Evolutionary conservation across 2,329 filamentous ascomycete genomes (phyloP), one percentile per base, ranked within the genome.

Genomic region (Exutisphaerella laricina): DNA sequence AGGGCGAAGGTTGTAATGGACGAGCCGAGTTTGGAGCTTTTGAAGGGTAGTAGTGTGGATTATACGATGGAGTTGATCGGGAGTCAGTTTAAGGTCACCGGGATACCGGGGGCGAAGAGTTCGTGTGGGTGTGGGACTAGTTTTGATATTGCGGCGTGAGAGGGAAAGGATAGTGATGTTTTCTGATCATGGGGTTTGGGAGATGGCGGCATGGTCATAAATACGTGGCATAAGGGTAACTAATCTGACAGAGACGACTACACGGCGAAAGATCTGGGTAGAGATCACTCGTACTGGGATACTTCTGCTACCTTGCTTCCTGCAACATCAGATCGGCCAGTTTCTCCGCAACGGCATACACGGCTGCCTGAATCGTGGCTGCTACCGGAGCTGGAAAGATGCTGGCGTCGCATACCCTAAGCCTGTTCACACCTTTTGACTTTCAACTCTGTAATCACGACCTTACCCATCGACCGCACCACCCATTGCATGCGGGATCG

Each of bases 51-150:
- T 69, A 96, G 89, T 63, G 82, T 98, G 26, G 92, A 98, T 62
- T 98, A 89, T 60, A 96, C 89, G 0, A 92, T 85, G 77, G 92
- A 97, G 70, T 71, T 98, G 67, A 96, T 96, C 60, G 85, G 85
- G 18, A 87, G 83, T 59, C 89, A 97, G 69, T 98, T 98, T 67
- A 95, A 94, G 73, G 88, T 98, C 59, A 82, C 88, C 48, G 89
- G 94, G 57, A 98, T 97, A 60, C 92, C 92, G 0, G 73, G 80
- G 29, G 92, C 92, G 4, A 88, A 85, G 45, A 97, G 89, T 67
- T 95, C 86, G 64, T 98, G 92, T 70, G 92, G 92, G 1, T 98
- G 92, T 66, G 92, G 92, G 5, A 96, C 90, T 12, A 97, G 90
- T 63, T 98, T 98, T 67, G 92, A 97, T 68, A 88, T 97, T 71